phyloP scores from a whole-genome alignment of 768 basidiomycete genomes.

The Lentinula edodes region DNA sequence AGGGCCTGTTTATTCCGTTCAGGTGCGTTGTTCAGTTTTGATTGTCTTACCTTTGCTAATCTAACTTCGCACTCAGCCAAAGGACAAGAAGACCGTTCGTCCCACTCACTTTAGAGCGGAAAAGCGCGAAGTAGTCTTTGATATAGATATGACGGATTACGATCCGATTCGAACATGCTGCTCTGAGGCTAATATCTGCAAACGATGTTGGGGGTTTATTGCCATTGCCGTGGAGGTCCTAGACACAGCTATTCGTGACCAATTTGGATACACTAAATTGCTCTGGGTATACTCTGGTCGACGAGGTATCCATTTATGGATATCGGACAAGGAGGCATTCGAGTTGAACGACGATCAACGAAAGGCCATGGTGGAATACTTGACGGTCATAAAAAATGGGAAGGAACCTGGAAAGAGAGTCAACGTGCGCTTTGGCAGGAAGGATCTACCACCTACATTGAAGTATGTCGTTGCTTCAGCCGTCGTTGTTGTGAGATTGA shows the following conservation, averaged over 20 bases:
- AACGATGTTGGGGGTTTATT: constrained; percentile 93
- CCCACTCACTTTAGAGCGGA: constrained; percentile 66
- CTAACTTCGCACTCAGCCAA: constrained; percentile 51
- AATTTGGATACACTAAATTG: constrained; percentile 87
- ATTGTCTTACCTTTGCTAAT: background rate
- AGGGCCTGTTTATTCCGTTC: constrained; percentile 85
- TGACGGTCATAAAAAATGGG: constrained; percentile 79
- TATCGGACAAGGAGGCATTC: constrained; percentile 86
- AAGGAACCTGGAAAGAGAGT: constrained; percentile 81
- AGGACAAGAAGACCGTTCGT: constrained; percentile 78
- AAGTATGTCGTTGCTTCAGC: constrained; percentile 31
- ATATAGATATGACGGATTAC: constrained; percentile 99
- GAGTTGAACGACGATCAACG: constrained; percentile 89
- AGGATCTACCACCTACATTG: constrained; percentile 67
- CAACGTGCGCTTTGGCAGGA: constrained; percentile 50
- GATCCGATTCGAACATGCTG: constrained; percentile 95
- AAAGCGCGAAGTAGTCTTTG: constrained; percentile 92
- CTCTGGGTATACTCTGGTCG: constrained; percentile 99
- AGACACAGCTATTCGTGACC: constrained; percentile 71
- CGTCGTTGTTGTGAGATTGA: background rate
- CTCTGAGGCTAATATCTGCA: constrained; percentile 85
- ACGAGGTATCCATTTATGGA: constrained; percentile 97
- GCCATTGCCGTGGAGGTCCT: constrained; percentile 86
- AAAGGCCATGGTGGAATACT: constrained; percentile 77
- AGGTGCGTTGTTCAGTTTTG: constrained; percentile 46